phyloP scores from a whole-genome alignment of 2,329 filamentous ascomycete genomes.

The Arthrobotrys sphaeroides region DNA sequence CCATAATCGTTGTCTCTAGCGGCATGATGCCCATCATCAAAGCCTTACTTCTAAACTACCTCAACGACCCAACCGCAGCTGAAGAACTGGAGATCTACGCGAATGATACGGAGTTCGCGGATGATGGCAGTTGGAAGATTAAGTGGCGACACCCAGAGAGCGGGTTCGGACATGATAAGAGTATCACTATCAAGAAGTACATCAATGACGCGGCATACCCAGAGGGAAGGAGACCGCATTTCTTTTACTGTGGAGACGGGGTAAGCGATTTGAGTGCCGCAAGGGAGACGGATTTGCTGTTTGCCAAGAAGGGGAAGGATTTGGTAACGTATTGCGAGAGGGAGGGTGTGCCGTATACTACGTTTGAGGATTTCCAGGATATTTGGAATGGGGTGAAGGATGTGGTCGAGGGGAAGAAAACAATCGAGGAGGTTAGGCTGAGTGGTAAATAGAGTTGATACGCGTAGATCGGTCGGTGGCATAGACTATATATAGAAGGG shows the following conservation, averaged over 20 bases:
- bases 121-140: slow-evolving; percentile 86
- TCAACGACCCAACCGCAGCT: slow-evolving; percentile 74
- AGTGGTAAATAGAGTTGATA: neutral
- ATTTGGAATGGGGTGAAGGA: slow-evolving; percentile 80
- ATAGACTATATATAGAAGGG: neutral
- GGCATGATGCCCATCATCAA: slow-evolving; percentile 94
- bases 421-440: slow-evolving; percentile 36
- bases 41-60: slow-evolving; percentile 78
- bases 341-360: slow-evolving; percentile 84
- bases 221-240: slow-evolving; percentile 71
- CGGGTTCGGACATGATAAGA: slow-evolving; percentile 96
- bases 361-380: slow-evolving; percentile 83
- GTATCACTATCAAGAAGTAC: slow-evolving; percentile 87
- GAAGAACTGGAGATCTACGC: slow-evolving; percentile 87
- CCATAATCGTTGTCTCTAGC: slow-evolving; percentile 88
- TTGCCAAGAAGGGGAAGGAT: slow-evolving; percentile 93
- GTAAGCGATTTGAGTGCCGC: slow-evolving; percentile 93
- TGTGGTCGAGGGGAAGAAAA: slow-evolving; percentile 65
- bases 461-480: neutral
- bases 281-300: slow-evolving; percentile 89
- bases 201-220: slow-evolving; percentile 71
- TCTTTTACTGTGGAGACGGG: slow-evolving; percentile 96
- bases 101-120: slow-evolving; percentile 83
- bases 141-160: slow-evolving; percentile 82
- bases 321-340: slow-evolving; percentile 86